Evolutionary conservation across 768 basidiomycete genomes (phyloP), one percentile per base, ranked within the genome.

Genomic region (Rhizopogon vesiculosus): DNA sequence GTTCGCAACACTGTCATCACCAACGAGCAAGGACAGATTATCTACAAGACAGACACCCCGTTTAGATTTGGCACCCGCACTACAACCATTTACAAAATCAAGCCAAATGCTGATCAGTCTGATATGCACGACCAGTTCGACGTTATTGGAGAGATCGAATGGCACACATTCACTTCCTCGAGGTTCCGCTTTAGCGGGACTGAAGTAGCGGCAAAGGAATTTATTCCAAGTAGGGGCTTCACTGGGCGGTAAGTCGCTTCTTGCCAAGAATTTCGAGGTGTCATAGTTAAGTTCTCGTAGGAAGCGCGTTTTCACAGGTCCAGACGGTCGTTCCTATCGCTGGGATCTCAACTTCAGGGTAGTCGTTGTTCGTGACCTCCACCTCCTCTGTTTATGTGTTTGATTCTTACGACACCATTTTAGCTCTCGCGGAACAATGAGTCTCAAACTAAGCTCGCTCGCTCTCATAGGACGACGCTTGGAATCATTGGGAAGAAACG

Each of bases 121-220:
- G 66, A 67, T 38, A 64, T 66, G 63, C 60, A 38, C 13, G 70
- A 72, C 55, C 64, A 66, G 1, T 70, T 72, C 48, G 65, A 62
- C 0, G 51, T 43, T 1, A 61, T 76, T 2, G 76, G 66, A 5
- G 57, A 67, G 45, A 72, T 77, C 0, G 65, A 73, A 10, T 75
- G 72, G 68, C 66, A 61, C n/a, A 1, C 62, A 0, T 33, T 73
- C 5, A 61, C 61, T 15, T 65, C 72, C 0, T 66, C 71, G 4
- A 65, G 57, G 29, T 59, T 77, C 35, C 63, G 62, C 2, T 67
- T 71, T 33, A 56, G 64, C 5, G 71, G 64, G 2, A 42, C 56
- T 13, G 66, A 65, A 12, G 55, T 70, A 45, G 52, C 60, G 18
- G 63, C 69, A 3, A 61, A 58, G n/a, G 57, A 61, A 0, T 73